phyloP scores from a whole-genome alignment of 2,329 filamentous ascomycete species.

The Chaetomium olivaceum region DNA sequence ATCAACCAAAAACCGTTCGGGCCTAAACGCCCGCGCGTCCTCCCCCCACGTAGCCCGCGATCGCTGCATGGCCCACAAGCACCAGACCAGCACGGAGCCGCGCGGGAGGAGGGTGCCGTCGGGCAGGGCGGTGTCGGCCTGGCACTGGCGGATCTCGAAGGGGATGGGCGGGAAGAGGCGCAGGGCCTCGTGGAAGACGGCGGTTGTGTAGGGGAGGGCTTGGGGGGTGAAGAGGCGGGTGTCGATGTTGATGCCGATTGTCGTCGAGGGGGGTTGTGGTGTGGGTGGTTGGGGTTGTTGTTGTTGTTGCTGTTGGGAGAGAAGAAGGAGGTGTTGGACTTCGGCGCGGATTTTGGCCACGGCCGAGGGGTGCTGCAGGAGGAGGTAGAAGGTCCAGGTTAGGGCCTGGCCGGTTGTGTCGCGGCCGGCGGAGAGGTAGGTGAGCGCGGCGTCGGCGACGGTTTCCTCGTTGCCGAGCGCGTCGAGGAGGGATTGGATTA shows the following conservation, averaged over 20 bases:
- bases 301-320: slow-evolving; percentile 11
- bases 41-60: slow-evolving; percentile 57
- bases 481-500: slow-evolving; percentile 62
- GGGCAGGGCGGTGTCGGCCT: slow-evolving; percentile 53
- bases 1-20: slow-evolving; percentile 55
- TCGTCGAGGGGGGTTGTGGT: not conserved
- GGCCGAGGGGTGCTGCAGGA: slow-evolving; percentile 53
- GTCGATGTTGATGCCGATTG: slow-evolving; percentile 21
- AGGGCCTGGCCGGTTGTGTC: slow-evolving; percentile 66
- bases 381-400: slow-evolving; percentile 63
- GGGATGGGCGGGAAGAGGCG: slow-evolving; percentile 65
- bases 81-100: slow-evolving; percentile 61
- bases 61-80: slow-evolving; percentile 64
- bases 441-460: slow-evolving; percentile 65
- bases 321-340: slow-evolving; percentile 35
- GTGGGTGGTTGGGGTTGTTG: not conserved
- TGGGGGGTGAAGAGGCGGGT: slow-evolving; percentile 44
- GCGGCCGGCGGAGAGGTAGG: slow-evolving; percentile 64
- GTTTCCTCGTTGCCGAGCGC: slow-evolving; percentile 55
- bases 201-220: slow-evolving; percentile 57
- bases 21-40: slow-evolving; percentile 57
- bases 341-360: slow-evolving; percentile 47
- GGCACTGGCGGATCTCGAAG: slow-evolving; percentile 64
- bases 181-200: slow-evolving; percentile 63
- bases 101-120: slow-evolving; percentile 61